Percentiles rank a stretch among this genome's conserved stretches.
Conservation (phyloP, 805 yeast species). For the Starmerella davenportii region DNA sequence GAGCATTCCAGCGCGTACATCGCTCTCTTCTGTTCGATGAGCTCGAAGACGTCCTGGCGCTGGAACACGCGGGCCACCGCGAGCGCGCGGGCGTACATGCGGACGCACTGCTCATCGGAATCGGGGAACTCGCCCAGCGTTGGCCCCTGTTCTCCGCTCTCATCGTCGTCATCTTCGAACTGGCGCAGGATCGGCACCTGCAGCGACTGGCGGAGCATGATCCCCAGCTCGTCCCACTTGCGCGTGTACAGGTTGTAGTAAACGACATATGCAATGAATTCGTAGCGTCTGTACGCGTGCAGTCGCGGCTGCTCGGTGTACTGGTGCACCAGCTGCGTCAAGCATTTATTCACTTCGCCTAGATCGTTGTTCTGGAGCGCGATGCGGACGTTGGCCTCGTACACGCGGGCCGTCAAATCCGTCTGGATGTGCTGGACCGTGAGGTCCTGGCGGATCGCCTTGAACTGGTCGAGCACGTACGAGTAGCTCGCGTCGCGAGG, state of each 20-base stretch:
- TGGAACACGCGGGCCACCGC: background rate
- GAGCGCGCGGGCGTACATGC: background rate
- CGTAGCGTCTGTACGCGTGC: background rate
- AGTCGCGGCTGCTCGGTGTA: background rate
- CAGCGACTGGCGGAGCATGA: background rate
- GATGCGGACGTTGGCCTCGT: slow-evolving; percentile 73
- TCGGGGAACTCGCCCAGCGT: background rate
- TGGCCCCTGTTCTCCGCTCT: background rate
- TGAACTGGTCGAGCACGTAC: slow-evolving; percentile 75
- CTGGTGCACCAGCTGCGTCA: slow-evolving; percentile 45
- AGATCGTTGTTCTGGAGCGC: slow-evolving; percentile 69
- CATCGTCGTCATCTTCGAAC: background rate
- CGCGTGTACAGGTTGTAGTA: slow-evolving; percentile 8
- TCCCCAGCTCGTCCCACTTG: slow-evolving; percentile 8
- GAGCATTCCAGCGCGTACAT: slow-evolving; percentile 7
- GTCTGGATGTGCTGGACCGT: slow-evolving; percentile 77
- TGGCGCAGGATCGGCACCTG: background rate
- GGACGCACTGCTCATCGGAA: background rate
- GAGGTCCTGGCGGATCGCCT: slow-evolving; percentile 80
- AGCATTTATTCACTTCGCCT: slow-evolving; percentile 93
- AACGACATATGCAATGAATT: slow-evolving; percentile 7
- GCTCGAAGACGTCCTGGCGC: background rate
- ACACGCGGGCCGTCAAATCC: slow-evolving; percentile 58
- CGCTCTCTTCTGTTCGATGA: background rate
- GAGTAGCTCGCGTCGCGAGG: slow-evolving; percentile 37